Evolutionary conservation across 148 eudicot species (phyloP).

Genomic region (Rhododendron ferrugineum): DNA sequence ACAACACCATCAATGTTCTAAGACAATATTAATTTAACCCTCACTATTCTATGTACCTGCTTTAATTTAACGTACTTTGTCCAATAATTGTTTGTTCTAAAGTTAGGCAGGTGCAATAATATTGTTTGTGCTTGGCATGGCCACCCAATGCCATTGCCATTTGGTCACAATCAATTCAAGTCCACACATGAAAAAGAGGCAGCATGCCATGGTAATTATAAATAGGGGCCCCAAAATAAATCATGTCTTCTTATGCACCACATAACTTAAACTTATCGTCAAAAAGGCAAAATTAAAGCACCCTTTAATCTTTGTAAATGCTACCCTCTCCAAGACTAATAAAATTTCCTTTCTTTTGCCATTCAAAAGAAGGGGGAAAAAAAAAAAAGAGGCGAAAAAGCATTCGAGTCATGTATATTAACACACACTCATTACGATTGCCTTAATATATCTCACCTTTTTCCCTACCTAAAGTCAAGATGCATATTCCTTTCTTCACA

Average conservation of each 20-base stretch:
- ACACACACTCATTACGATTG: not conserved
- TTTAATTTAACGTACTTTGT: not conserved
- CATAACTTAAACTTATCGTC: not conserved
- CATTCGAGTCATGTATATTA: not conserved
- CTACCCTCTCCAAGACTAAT: no score
- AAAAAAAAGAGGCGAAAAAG: not conserved
- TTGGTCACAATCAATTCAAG: not conserved
- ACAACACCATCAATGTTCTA: no score
- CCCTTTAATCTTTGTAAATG: no score
- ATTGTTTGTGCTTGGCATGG: not conserved
- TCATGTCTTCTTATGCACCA: not conserved
- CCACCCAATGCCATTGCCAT: not conserved
- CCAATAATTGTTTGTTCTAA: not conserved
- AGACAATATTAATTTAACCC: no score
- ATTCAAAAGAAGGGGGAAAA: no score
- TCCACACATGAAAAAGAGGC: not conserved
- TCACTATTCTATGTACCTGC: not conserved
- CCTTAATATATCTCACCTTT: not conserved
- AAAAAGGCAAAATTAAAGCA: not conserved
- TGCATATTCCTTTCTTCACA: constrained; percentile 12
- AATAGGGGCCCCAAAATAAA: not conserved
- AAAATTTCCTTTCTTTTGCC: no score
- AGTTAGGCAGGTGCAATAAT: not conserved
- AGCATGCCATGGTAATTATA: not conserved
- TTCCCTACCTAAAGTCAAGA: constrained; percentile 10